Evolutionary conservation across 345 rosid genomes (phyloP).

Genomic region (Noccaea caerulescens): DNA sequence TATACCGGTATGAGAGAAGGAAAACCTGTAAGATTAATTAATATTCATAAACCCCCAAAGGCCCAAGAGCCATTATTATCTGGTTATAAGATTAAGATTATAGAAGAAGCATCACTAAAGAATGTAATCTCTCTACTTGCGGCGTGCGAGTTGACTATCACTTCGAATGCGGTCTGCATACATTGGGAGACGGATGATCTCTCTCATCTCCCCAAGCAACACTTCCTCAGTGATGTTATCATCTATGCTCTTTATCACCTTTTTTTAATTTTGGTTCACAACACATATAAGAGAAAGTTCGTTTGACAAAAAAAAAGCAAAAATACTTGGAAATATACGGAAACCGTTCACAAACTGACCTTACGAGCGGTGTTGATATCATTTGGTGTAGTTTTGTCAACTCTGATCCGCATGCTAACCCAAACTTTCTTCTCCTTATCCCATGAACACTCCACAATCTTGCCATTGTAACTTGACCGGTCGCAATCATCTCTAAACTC

Average conservation of each 20-base stretch:
- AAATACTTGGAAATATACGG: too few relatives aligned
- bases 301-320: too few relatives aligned
- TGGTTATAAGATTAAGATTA: too few relatives aligned
- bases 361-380: conserved; percentile 83
- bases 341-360: conserved; percentile 46
- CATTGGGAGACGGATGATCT: conserved; percentile 88
- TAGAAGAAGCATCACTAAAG: too few relatives aligned
- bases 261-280: conserved; percentile 8
- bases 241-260: conserved; percentile 89
- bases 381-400: conserved; percentile 80
- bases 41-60: too few relatives aligned
- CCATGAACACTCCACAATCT: conserved; percentile 91
- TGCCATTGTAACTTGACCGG: conserved; percentile 63
- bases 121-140: too few relatives aligned
- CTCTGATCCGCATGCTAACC: conserved; percentile 77
- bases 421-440: conserved; percentile 61
- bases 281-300: neutral
- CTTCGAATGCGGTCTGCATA: conserved; percentile 78
- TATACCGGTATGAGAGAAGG: too few relatives aligned
- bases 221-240: conserved; percentile 93
- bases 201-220: conserved; percentile 70
- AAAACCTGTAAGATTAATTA: too few relatives aligned
- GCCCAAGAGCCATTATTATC: too few relatives aligned
- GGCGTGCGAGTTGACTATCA: conserved; percentile 35
- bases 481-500: conserved; percentile 76